Evolutionary conservation across 2,329 filamentous ascomycete species (phyloP), one percentile per base, ranked within the genome.

Genomic region (Polytolypa hystricis): DNA sequence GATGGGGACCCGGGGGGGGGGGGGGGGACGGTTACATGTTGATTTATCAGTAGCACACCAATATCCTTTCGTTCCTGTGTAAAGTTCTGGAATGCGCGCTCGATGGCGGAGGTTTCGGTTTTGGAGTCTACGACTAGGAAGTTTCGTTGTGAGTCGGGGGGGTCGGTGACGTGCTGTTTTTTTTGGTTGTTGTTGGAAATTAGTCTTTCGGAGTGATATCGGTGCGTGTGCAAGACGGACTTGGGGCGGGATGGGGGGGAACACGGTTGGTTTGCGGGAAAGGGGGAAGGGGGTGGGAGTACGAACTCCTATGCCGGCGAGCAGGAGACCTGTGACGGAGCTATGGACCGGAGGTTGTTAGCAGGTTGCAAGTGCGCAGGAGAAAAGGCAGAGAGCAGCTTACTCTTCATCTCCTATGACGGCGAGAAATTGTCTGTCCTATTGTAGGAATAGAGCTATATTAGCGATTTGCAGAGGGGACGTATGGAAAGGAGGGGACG

Each of bases 121-220:
- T 96, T 96, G 57, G 64, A 69, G 62, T 98, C 89, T 43, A 98
- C 91, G 39, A 98, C 85, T 7, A 98, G 77, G 67, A 95, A 98
- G 71, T 98, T 98, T 70, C 94, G 93, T 58, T 95, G 82, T 26
- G 83, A 75, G 57, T 93, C 85, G 30, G 89, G 84, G 5, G 84
- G 81, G 37, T 81, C 73, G 11, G 86, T 93, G 45, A 96, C 87
- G 60, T 96, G 89, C 87, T 95, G 46, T 25, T 9, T 30, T 21
- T 5, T 12, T 18, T 25, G 18, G 4, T 5, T 4, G 8, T 17
- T 18, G 14, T 28, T 17, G 19, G 12, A n/a, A 18, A 27, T 19
- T 30, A 10, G 29, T 11, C 19, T 23, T 20, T 20, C n/a, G n/a
- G n/a, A n/a, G n/a, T n/a, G n/a, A n/a, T n/a, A n/a, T n/a, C n/a